These are phyloP conservation scores for Yamadazyma sp. DNA, from an alignment of 805 yeast genomes.

Conservation along the genomic window DNA sequence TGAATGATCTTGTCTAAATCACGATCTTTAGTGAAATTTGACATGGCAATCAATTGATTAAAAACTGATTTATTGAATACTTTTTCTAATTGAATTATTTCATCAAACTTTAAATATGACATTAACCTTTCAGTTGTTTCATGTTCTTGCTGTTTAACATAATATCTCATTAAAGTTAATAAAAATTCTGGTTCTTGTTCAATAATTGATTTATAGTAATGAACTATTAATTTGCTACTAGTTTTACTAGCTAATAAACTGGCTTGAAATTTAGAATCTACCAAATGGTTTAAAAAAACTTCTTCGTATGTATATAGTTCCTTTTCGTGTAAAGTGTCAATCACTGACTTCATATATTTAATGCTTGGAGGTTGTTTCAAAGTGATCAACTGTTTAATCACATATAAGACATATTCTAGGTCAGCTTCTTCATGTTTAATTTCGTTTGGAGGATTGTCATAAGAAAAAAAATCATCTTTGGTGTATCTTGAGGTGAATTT, in stretches of 20 bases:
- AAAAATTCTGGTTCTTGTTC: constrained; percentile 30
- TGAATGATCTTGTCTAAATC: constrained; percentile 3
- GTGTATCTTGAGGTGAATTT: constrained; percentile 4
- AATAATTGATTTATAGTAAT: constrained; percentile 23
- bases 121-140: constrained; percentile 22
- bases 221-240: constrained; percentile 9
- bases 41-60: constrained; percentile 24
- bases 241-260: constrained; percentile 2
- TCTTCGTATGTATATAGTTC: constrained; percentile 3
- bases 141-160: constrained; percentile 17
- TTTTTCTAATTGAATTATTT: constrained; percentile 21
- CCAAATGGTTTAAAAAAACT: constrained; percentile 7
- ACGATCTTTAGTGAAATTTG: constrained; percentile 16
- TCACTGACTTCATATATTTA: constrained; percentile 1
- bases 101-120: constrained; percentile 23
- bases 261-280: constrained; percentile 3
- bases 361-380: constrained; percentile 9
- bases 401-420: neutral
- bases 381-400: neutral
- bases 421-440: neutral
- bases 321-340: constrained; percentile 3
- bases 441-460: no score
- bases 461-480: constrained; percentile 1
- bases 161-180: constrained; percentile 23
- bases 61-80: constrained; percentile 16